phyloP scores from a whole-genome alignment of 805 yeast species.

The Sugiyamaella marilandica region DNA sequence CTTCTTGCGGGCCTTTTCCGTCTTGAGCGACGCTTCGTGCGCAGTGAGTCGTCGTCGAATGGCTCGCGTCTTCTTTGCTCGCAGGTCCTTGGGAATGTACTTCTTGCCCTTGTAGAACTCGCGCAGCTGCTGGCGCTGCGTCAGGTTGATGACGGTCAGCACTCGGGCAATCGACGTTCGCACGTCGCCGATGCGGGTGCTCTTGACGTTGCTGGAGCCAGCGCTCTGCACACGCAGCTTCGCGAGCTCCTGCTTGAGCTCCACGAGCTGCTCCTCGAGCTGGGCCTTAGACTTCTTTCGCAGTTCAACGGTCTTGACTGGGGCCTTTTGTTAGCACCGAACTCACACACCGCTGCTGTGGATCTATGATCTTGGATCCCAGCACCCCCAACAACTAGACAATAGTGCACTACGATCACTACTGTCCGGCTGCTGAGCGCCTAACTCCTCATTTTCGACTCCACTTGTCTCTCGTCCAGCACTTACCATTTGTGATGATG shows the following conservation, averaged over 20 bases:
- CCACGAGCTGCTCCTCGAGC: constrained; percentile 89
- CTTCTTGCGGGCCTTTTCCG: constrained; percentile 89
- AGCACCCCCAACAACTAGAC: too few relatives aligned
- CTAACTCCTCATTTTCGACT: not conserved
- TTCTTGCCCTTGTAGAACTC: constrained; percentile 83
- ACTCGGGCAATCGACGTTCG: constrained; percentile 99
- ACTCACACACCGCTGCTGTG: not conserved
- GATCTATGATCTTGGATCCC: too few relatives aligned
- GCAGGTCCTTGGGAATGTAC: constrained; percentile 96
- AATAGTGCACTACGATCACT: too few relatives aligned
- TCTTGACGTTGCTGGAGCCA: constrained; percentile 62
- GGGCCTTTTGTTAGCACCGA: constrained; percentile 9
- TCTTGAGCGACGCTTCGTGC: constrained; percentile 73
- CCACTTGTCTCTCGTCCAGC: not conserved
- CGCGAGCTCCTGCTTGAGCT: constrained; percentile 95
- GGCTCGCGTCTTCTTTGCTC: constrained; percentile 99
- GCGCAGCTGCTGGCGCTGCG: constrained; percentile 93
- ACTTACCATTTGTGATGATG: constrained; percentile 3
- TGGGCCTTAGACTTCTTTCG: constrained; percentile 96
- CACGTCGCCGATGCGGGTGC: constrained; percentile 94
- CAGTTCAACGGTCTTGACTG: constrained; percentile 86
- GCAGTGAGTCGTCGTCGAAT: constrained; percentile 94
- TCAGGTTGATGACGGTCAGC: constrained; percentile 92
- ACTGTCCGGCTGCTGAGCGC: too few relatives aligned
- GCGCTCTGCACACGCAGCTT: constrained; percentile 93